Percentiles rank a stretch among this genome's conserved stretches.
Conservation (phyloP, 1,284 basidiomycete genomes). For the Pyrrhoderma lamaoense region DNA sequence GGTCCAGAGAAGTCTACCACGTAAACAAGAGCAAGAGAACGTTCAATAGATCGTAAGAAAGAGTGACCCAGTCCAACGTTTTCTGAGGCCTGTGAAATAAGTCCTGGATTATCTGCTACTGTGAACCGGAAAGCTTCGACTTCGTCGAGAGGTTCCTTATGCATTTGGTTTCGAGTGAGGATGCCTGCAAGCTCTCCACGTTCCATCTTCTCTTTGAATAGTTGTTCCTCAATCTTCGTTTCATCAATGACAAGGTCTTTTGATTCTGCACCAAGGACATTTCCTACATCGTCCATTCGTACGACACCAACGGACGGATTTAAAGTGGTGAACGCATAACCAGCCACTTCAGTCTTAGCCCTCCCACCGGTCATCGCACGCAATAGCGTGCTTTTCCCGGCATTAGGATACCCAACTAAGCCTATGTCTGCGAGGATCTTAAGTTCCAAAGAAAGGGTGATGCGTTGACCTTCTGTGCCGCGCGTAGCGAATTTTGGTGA, state of each 20-base stretch:
- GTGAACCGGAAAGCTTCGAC: slow-evolving; percentile 80
- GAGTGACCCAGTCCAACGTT: slow-evolving; percentile 92
- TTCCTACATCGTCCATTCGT: slow-evolving; percentile 75
- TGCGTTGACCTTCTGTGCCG: slow-evolving; percentile 74
- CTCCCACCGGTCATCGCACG: slow-evolving; percentile 82
- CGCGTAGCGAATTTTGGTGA: slow-evolving; percentile 78
- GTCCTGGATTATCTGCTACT: slow-evolving; percentile 95
- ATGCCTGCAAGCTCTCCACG: slow-evolving; percentile 41
- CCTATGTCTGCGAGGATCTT: slow-evolving; percentile 94
- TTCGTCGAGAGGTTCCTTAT: slow-evolving; percentile 14
- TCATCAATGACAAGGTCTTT: slow-evolving; percentile 60
- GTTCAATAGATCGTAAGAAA: slow-evolving; percentile 90
- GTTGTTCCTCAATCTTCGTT: slow-evolving; percentile 54
- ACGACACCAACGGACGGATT: slow-evolving; percentile 95
- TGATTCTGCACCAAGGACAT: slow-evolving; percentile 56
- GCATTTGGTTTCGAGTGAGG: slow-evolving; percentile 42
- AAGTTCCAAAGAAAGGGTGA: slow-evolving; percentile 87
- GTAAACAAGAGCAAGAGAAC: slow-evolving; percentile 84
- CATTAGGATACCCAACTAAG: slow-evolving; percentile 94
- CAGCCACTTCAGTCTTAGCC: slow-evolving; percentile 82
- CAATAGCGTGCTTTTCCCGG: slow-evolving; percentile 84
- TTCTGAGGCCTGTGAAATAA: slow-evolving; percentile 78
- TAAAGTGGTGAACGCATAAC: slow-evolving; percentile 91
- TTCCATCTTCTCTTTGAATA: slow-evolving; percentile 39
- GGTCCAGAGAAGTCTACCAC: slow-evolving; percentile 82